Evolutionary conservation across 495 filamentous ascomycete genomes (phyloP).

Genomic region (Umbilicaria muhlenbergii): DNA sequence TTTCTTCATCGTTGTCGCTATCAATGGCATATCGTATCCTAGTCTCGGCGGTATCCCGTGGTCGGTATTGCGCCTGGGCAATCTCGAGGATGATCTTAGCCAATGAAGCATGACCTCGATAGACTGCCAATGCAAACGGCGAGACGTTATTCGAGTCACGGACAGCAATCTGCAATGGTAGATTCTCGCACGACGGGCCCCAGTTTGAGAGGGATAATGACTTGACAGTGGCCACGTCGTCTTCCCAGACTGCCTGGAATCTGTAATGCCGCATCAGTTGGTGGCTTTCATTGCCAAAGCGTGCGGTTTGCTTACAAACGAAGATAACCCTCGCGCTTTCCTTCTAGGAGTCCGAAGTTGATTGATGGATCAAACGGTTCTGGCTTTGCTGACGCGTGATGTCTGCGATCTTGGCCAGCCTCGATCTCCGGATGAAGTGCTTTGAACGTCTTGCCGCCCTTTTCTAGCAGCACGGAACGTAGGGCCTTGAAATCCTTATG

Average conservation of each 20-base stretch:
- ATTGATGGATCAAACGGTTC: slow-evolving; percentile 31
- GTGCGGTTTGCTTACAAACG: slow-evolving; percentile 26
- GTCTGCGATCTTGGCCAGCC: background rate
- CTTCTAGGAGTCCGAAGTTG: slow-evolving; percentile 29
- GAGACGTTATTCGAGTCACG: slow-evolving; percentile 26
- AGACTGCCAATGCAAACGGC: slow-evolving; percentile 49
- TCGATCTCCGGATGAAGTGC: slow-evolving; percentile 43
- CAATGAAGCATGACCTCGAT: slow-evolving; percentile 41
- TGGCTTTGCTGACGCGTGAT: background rate
- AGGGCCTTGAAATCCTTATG: slow-evolving; percentile 34
- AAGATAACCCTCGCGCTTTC: slow-evolving; percentile 37
- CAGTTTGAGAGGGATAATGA: slow-evolving; percentile 30
- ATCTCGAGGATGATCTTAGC: slow-evolving; percentile 54
- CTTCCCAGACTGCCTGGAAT: slow-evolving; percentile 56
- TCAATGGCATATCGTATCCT: slow-evolving; percentile 28
- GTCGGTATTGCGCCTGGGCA: slow-evolving; percentile 44
- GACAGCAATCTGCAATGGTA: slow-evolving; percentile 46
- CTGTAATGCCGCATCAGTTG: slow-evolving; percentile 13
- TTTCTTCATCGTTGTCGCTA: slow-evolving; percentile 2
- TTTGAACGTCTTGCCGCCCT: slow-evolving; percentile 46
- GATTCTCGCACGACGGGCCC: slow-evolving; percentile 22
- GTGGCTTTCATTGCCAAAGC: background rate
- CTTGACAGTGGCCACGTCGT: slow-evolving; percentile 39
- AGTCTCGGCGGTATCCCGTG: slow-evolving; percentile 20
- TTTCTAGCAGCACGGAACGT: slow-evolving; percentile 32